Percentiles rank a stretch among this genome's conserved stretches.
Evolutionary conservation across 805 yeast genomes (phyloP).

Genomic region (Metschnikowia amazonensis): DNA sequence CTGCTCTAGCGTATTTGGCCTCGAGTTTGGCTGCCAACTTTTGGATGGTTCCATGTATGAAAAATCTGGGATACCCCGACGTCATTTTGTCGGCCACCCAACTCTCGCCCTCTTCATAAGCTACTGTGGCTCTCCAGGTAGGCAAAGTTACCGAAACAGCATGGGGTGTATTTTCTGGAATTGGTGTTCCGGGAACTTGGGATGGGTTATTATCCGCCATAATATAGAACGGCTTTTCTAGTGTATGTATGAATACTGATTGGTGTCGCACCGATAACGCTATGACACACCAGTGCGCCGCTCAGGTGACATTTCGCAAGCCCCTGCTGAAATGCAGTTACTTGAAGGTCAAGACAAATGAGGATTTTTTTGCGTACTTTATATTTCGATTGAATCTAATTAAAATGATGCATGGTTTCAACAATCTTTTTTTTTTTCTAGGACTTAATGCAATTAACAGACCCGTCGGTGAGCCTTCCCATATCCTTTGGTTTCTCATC

Average conservation of each 20-base stretch:
- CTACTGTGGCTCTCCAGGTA: constrained; percentile 90
- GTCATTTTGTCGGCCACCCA: constrained; percentile 75
- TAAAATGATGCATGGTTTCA: constrained; percentile 1
- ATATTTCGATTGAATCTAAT: neutral
- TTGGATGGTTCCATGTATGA: constrained; percentile 61
- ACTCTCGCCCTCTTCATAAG: constrained; percentile 85
- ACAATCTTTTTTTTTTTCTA: constrained; percentile 1
- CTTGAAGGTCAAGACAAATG: neutral
- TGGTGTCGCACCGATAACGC: constrained; percentile 4
- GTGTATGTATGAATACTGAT: neutral
- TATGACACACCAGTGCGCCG: constrained; percentile 12
- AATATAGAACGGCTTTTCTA: neutral
- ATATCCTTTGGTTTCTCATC: constrained; percentile 21
- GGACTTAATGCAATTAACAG: constrained; percentile 71
- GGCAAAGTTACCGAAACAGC: constrained; percentile 95
- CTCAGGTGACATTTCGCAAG: constrained; percentile 7
- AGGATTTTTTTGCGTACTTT: neutral
- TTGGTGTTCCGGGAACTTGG: constrained; percentile 70
- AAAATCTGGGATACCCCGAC: constrained; percentile 87
- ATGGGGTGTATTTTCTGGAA: constrained; percentile 86
- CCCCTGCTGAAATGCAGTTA: neutral
- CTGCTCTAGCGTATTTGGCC: constrained; percentile 71
- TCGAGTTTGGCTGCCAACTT: constrained; percentile 53
- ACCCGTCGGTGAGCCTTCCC: constrained; percentile 60
- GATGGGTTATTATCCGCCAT: constrained; percentile 23